Evolutionary conservation across 306 rosid species (phyloP).

Genomic region (Vachellia pachyceras): DNA sequence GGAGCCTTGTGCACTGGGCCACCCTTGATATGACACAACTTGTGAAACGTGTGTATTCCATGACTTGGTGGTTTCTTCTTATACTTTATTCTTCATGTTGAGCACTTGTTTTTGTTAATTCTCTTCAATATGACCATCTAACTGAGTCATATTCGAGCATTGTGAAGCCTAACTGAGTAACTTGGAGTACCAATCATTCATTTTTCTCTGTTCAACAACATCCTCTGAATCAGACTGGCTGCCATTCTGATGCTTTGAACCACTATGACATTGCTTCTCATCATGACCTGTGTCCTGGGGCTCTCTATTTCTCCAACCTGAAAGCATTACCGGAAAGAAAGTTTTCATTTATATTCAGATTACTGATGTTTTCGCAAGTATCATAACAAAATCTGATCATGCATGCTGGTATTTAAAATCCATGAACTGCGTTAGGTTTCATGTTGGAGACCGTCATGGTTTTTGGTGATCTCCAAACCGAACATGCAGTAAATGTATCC

Average conservation of each 20-base stretch:
- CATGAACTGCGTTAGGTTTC: too few species aligned
- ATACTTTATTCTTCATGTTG: neutral
- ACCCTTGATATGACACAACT: neutral
- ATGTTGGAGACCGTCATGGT: too few species aligned
- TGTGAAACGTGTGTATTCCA: neutral
- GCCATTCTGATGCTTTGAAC: neutral
- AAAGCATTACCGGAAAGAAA: neutral
- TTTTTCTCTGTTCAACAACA: neutral
- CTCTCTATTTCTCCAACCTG: neutral
- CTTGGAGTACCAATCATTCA: neutral
- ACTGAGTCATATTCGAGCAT: too few species aligned
- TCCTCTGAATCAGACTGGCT: neutral
- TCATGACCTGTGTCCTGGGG: neutral
- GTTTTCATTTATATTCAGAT: neutral
- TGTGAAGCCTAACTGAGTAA: neutral
- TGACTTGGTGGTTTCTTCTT: neutral
- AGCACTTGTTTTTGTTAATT: neutral
- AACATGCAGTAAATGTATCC: too few species aligned
- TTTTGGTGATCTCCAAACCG: too few species aligned
- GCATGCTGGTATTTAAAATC: neutral
- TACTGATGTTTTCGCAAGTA: neutral
- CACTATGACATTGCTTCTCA: neutral
- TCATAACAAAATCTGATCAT: neutral
- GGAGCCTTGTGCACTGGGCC: too few species aligned
- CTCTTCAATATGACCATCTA: neutral